These are phyloP conservation scores for Thyridium curvatum DNA, from an alignment of 2,329 filamentous ascomycete species.

Conservation along the genomic window DNA sequence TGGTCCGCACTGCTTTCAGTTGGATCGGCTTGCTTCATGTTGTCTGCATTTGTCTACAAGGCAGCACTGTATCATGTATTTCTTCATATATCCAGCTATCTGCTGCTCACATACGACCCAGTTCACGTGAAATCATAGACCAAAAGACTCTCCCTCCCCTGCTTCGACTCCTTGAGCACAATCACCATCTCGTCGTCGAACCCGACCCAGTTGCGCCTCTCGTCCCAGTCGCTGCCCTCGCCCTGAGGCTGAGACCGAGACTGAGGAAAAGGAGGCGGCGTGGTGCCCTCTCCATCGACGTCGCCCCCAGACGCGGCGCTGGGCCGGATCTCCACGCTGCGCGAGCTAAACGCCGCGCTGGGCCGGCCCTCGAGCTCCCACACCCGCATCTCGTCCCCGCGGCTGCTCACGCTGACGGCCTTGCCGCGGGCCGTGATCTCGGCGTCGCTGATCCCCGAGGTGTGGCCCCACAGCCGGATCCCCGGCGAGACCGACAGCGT, in stretches of 20 bases:
- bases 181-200: conserved; percentile 94
- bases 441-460: conserved; percentile 79
- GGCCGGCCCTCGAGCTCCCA: conserved; percentile 81
- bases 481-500: conserved; percentile 65
- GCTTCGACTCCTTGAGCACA: conserved; percentile 64
- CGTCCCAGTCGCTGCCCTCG: conserved; percentile 29
- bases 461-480: conserved; percentile 82
- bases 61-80: no score
- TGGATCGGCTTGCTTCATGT: no score
- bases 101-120: no score
- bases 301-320: conserved; percentile 4
- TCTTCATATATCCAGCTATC: no score
- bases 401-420: conserved; percentile 78
- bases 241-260: no score
- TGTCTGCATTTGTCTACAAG: no score
- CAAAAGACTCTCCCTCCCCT: conserved; percentile 66
- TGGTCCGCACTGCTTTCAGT: no score
- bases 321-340: conserved; percentile 43
- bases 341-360: conserved; percentile 20
- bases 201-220: conserved; percentile 62
- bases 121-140: conserved; percentile 79
- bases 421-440: conserved; percentile 81
- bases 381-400: conserved; percentile 74
- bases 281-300: no score
- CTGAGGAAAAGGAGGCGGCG: no score